Evolutionary conservation across 176 grass and related monocot species (phyloP), one percentile per base, ranked within the genome.

Genomic region (Oryza rufipogon): DNA sequence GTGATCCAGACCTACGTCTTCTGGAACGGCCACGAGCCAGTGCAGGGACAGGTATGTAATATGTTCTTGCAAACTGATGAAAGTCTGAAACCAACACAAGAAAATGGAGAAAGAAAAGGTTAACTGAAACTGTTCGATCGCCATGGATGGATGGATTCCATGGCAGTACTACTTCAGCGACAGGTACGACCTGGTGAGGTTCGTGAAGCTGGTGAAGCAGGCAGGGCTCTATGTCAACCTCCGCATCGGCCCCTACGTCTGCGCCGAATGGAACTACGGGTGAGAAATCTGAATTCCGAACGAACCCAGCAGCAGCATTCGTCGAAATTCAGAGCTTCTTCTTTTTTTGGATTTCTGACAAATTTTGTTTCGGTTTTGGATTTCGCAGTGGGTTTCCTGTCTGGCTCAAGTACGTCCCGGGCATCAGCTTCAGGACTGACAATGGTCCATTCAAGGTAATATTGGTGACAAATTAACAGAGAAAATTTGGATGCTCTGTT

Each of bases 21-120:
- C 90, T 99, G 96, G 96, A 99, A 99, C 80, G 96, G 96, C 4
- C 96, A 99, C 77, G 96, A 99, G 75, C 93, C 93, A 11, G 79
- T 64, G 41, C 93, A 68, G 63, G 96, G 96, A 9, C 58, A 63
- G 58, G 58, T 63, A 63, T 63, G 34, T 4, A 36, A 0, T 36
- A 3, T 36, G 8, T 63, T 63, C 58, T 63, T 63, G 58, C 8
- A 3, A 9, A 10, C 2, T 32, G 30, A 32, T 32, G 30, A 32
- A 32, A 32, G 30, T 32, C 30, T 32, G 20, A 63, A 63, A 63
- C 20, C 9, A 8, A 17, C 4, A 54, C 34, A 0, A 39, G 23
- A 20, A 63, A 63, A 63, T 56, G 4, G 15, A 4, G 3, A 17
- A 7, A 7, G 1, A 20, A 11, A 58, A 63, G 11, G 7, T 9